These are phyloP conservation scores for Diplodia scrobiculata DNA, from an alignment of 2,329 filamentous ascomycete species.

Conservation along the genomic window DNA sequence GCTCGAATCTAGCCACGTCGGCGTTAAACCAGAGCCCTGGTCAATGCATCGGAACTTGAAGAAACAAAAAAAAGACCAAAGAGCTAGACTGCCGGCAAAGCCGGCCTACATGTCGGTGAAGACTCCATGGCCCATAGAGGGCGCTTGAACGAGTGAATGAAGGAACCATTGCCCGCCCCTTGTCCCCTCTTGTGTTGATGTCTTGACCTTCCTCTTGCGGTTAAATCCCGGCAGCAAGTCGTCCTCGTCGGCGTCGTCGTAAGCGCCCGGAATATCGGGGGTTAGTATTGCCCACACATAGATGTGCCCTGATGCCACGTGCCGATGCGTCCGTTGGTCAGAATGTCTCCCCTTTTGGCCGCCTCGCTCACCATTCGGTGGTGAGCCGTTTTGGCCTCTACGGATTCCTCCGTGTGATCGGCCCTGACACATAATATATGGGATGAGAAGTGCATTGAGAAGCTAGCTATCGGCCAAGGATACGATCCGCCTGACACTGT, in stretches of 20 bases:
- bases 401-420: too few relatives aligned
- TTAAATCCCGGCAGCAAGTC: conserved; percentile 4
- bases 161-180: not conserved
- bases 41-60: not conserved
- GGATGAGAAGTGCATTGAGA: not conserved
- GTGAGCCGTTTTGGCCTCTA: too few relatives aligned
- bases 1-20: not conserved
- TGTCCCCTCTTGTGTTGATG: not conserved
- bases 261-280: not conserved
- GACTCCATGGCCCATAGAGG: not conserved
- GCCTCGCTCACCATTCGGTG: not conserved
- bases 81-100: not conserved
- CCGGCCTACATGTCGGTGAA: not conserved
- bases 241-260: conserved; percentile 2
- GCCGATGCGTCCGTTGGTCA: not conserved
- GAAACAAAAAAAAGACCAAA: not conserved
- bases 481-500: not conserved
- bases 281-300: not conserved
- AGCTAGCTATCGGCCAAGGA: not conserved
- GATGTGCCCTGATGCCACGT: not conserved
- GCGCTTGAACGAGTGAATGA: not conserved
- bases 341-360: not conserved
- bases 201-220: conserved; percentile 17
- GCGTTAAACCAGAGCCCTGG: not conserved
- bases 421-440: not conserved